Evolutionary conservation across 1,284 basidiomycete species (phyloP).

Genomic region (Naganishia sp.): DNA sequence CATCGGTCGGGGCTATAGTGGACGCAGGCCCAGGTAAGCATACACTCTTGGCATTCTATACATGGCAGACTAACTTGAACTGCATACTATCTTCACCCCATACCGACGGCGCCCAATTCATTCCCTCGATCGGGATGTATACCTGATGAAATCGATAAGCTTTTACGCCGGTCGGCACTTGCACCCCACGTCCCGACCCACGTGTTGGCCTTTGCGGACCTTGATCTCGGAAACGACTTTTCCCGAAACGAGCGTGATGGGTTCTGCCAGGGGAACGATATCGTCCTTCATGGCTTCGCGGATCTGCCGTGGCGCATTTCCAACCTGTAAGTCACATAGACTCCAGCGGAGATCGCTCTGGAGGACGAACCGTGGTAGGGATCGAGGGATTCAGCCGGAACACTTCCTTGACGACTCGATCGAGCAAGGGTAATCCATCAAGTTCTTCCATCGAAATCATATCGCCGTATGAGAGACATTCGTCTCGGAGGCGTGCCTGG

Average conservation of each 20-base stretch:
- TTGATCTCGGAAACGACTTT: conserved; percentile 33
- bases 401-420: conserved; percentile 40
- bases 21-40: too few relatives aligned
- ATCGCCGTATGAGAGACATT: conserved; percentile 38
- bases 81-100: conserved; percentile 37
- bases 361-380: conserved; percentile 34
- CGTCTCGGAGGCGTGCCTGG: conserved; percentile 36
- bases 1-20: conserved; percentile 5
- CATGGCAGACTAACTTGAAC: conserved; percentile 29
- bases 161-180: too few relatives aligned
- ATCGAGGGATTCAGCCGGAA: conserved; percentile 38
- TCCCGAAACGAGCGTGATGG: conserved; percentile 35
- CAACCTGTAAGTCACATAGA: background rate
- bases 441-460: conserved; percentile 37
- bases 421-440: conserved; percentile 38
- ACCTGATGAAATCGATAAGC: conserved; percentile 21
- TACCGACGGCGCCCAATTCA: conserved; percentile 37
- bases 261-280: conserved; percentile 40
- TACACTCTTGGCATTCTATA: too few relatives aligned
- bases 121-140: conserved; percentile 40
- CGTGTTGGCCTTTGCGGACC: conserved; percentile 38
- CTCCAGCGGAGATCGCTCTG: background rate
- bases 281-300: conserved; percentile 39
- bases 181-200: background rate
- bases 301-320: conserved; percentile 26